Evolutionary conservation across 1,284 basidiomycete species (phyloP).

Genomic region (Moesziomyces sp.): DNA sequence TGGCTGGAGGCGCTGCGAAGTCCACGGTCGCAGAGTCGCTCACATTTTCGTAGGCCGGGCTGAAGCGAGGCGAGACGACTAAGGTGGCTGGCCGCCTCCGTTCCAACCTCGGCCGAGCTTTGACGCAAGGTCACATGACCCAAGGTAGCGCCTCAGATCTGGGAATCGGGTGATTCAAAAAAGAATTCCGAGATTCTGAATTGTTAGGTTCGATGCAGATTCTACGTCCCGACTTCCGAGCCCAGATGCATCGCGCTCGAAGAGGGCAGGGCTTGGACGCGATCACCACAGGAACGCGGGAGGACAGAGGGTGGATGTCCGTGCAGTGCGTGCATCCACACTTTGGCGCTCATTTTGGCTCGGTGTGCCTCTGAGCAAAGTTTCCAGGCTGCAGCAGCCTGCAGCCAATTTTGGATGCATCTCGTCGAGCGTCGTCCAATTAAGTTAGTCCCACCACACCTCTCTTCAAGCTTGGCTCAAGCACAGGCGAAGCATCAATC

Average conservation of each 20-base stretch:
- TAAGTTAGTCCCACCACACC: neutral
- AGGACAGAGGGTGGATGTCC: conserved; percentile 4
- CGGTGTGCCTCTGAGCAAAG: conserved; percentile 1
- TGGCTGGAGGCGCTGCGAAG: too few relatives aligned
- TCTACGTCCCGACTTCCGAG: conserved; percentile 11
- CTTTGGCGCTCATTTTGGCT: neutral
- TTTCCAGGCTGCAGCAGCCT: conserved; percentile 23
- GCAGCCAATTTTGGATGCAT: conserved; percentile 2
- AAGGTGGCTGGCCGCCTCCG: too few relatives aligned
- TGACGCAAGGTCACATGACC: conserved; percentile 1
- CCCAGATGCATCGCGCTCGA: neutral
- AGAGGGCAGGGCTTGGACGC: neutral
- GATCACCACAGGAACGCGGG: neutral
- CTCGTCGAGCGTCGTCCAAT: neutral
- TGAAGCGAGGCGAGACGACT: too few relatives aligned
- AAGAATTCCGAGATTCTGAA: neutral
- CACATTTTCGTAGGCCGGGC: too few relatives aligned
- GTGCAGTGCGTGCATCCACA: conserved; percentile 3
- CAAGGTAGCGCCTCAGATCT: neutral
- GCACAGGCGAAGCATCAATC: neutral
- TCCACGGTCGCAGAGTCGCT: too few relatives aligned
- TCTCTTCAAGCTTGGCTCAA: neutral
- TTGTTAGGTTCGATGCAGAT: neutral
- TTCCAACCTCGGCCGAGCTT: conserved; percentile 11
- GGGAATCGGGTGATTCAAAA: neutral